Conservation (phyloP, 2,329 filamentous ascomycete species). For the Microascus cirrosus region DNA sequence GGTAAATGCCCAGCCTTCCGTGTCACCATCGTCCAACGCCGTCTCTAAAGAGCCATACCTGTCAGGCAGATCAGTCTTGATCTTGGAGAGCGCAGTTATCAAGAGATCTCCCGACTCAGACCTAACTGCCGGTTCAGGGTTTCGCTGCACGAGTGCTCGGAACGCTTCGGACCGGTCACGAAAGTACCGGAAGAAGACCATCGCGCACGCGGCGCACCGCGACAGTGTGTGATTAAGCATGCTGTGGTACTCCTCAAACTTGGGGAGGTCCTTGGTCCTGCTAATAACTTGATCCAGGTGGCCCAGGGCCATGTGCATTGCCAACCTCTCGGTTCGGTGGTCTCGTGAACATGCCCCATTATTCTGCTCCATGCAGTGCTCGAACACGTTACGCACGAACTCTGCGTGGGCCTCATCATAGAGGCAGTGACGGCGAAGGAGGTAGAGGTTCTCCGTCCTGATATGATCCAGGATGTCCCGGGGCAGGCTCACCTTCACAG, state of each 20-base stretch:
- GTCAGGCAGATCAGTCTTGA: constrained; percentile 35
- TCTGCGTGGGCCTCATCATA: constrained; percentile 60
- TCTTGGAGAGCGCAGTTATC: constrained; percentile 35
- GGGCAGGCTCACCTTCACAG: constrained; percentile 32
- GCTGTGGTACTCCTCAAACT: constrained; percentile 44
- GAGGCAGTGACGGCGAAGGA: constrained; percentile 68
- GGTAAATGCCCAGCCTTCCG: constrained; percentile 6
- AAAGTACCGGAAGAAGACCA: constrained; percentile 52
- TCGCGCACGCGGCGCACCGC: constrained; percentile 42
- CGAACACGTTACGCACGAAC: constrained; percentile 55
- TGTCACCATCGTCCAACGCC: constrained; percentile 18
- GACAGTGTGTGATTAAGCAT: constrained; percentile 36
- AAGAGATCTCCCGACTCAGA: constrained; percentile 38
- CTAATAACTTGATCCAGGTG: constrained; percentile 69
- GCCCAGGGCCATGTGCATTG: constrained; percentile 44
- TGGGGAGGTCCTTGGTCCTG: constrained; percentile 56
- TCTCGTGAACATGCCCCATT: constrained; percentile 23
- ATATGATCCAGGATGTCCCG: constrained; percentile 46
- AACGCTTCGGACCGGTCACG: constrained; percentile 41
- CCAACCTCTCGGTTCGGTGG: constrained; percentile 33
- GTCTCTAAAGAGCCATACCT: constrained; percentile 27
- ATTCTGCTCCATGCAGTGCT: constrained; percentile 28
- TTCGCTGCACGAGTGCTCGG: constrained; percentile 54
- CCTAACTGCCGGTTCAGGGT: constrained; percentile 45
- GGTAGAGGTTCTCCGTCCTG: constrained; percentile 57